Base-by-base conservation (phyloP, 768 basidiomycete species). In the Termitomyces sp. region DNA sequence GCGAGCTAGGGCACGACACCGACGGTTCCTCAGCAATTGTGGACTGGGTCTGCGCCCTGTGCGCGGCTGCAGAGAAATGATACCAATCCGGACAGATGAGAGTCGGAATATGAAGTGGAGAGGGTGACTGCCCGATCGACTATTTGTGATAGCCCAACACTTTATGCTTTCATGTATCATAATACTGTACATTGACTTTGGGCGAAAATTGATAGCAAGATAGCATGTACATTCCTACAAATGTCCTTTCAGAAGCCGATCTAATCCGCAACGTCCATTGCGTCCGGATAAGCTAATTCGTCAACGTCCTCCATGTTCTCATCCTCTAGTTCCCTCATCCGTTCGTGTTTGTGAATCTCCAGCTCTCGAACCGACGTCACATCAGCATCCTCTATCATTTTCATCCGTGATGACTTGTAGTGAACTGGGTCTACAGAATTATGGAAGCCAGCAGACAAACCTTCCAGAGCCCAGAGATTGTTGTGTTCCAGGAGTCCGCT, bases 401-500 rank as follows among this genome's bases (percentile, higher is more conserved):
- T 67, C 55, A 75, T 61, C 12, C 91, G 77, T 37, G 71, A 74
- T 14, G 74, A 66, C 70, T 83, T 85, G 77, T 85, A 87, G 31
- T 71, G 72, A 43, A 76, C 73, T n/a, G 90, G 87, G 63, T 91
- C 89, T 70, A 90, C 86, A 36, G 85, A 78, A 66, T 90, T 90
- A 66, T 82, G 78, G 64, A 80, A 83, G 0, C 91, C 91, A 3
- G 87, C 82, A 0, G 81, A 75, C 34, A 92, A 72, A 3, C 90
- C 90, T 65, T 92, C 89, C 66, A 92, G 73, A 20, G 90, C 82
- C 82, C 87, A 90, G 7, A 92, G 71, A 67, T 88, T 81, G 52
- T 79, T 79, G 12, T 70, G 76, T 36, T 78, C 76, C 10, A 74
- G 51, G n/a, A 82, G 63, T 43, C 73, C 76, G n/a, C 72, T 25